Evolutionary conservation across 1,284 basidiomycete genomes (phyloP).

Genomic region (Filobasidium uniguttulatum): DNA sequence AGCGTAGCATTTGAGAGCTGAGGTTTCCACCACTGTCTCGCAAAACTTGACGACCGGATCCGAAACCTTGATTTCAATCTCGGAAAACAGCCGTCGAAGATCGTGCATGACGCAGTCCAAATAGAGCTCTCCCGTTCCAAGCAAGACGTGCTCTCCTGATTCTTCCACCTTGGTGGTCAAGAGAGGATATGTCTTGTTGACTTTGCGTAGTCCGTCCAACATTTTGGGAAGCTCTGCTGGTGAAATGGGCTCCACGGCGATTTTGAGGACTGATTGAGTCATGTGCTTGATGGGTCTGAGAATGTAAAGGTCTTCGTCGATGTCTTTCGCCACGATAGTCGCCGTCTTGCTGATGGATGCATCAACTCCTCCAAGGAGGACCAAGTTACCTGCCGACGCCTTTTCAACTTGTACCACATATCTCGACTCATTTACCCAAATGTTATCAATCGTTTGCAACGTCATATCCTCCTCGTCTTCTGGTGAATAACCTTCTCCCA

Average conservation of each 20-base stretch:
- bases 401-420: conserved; percentile 82
- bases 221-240: conserved; percentile 98
- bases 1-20: conserved; percentile 94
- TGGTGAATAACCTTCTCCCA: conserved; percentile 90
- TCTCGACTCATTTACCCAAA: conserved; percentile 83
- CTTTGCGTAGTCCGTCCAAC: conserved; percentile 86
- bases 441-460: conserved; percentile 65
- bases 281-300: conserved; percentile 92
- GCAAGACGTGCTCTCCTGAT: conserved; percentile 89
- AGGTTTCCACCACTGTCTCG: conserved; percentile 97
- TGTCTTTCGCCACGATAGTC: conserved; percentile 59
- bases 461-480: conserved; percentile 99
- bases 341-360: conserved; percentile 90
- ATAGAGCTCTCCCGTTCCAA: conserved; percentile 95
- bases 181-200: conserved; percentile 96
- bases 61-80: conserved; percentile 99
- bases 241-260: conserved; percentile 94
- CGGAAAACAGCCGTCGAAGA: conserved; percentile 76
- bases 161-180: conserved; percentile 94
- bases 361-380: conserved; percentile 84
- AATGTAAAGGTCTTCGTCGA: conserved; percentile 77
- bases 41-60: conserved; percentile 98
- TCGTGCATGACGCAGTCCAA: conserved; percentile 97
- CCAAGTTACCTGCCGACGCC: conserved; percentile 80
- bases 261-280: conserved; percentile 94